phyloP scores from a whole-genome alignment of 352 stramenopile genomes.

The Phytopythium delawarense region DNA sequence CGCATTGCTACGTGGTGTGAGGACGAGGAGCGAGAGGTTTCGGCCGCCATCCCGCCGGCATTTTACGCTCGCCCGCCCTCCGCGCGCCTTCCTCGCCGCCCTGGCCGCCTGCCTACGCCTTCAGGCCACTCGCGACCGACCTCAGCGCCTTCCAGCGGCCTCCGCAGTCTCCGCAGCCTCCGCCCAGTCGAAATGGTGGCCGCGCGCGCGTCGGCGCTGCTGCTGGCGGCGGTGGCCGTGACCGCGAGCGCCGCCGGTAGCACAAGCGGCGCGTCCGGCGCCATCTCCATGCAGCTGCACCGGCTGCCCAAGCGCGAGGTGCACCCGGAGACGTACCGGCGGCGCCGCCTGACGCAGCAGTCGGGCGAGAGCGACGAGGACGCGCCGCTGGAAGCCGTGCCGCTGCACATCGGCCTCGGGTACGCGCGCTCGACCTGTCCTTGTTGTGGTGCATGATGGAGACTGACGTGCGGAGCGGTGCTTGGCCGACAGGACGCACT shows the following conservation, averaged over 20 bases:
- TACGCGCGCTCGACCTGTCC: slow-evolving; percentile 7
- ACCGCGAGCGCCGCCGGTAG: neutral
- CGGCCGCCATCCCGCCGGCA: neutral
- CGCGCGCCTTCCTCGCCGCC: neutral
- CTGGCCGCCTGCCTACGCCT: neutral
- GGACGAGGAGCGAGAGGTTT: slow-evolving; percentile 4
- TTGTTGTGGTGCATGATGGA: neutral
- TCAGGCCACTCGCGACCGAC: neutral
- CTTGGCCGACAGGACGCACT: slow-evolving; percentile 54
- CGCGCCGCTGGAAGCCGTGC: slow-evolving; percentile 39
- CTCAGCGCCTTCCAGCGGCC: neutral
- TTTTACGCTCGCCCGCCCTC: neutral
- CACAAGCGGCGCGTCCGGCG: slow-evolving; percentile 5
- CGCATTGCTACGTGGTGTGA: neutral
- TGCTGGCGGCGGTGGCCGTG: slow-evolving; percentile 8
- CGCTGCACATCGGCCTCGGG: slow-evolving; percentile 63
- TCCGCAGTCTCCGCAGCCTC: neutral
- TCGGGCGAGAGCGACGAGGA: slow-evolving; percentile 18
- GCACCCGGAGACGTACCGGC: slow-evolving; percentile 38
- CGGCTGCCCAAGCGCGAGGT: slow-evolving; percentile 26
- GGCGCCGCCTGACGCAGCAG: slow-evolving; percentile 24
- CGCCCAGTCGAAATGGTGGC: neutral
- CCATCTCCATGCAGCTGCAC: slow-evolving; percentile 39
- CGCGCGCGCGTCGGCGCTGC: slow-evolving; percentile 10
- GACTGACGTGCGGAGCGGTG: neutral